Evolutionary conservation across 2,329 filamentous ascomycete genomes (phyloP).

Genomic region (Phoma herbarum): DNA sequence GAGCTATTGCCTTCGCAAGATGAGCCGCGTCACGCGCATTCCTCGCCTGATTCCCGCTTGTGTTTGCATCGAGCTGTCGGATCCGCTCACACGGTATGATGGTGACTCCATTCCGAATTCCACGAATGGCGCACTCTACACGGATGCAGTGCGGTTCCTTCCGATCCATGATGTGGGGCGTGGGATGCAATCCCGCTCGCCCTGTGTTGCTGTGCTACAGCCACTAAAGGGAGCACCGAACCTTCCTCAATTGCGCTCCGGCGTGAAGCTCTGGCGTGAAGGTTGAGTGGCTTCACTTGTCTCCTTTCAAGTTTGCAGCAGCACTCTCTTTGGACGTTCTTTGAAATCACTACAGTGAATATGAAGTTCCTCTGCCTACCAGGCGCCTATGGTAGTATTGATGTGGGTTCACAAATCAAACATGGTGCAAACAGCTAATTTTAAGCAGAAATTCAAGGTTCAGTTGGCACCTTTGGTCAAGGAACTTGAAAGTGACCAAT

Average conservation of each 20-base stretch:
- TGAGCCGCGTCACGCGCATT: constrained; percentile 5
- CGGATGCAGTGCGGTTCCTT: not conserved
- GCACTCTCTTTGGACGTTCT: not conserved
- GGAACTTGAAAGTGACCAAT: constrained; percentile 34
- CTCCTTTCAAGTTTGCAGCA: not conserved
- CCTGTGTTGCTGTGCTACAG: not conserved
- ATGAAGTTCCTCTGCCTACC: constrained; percentile 38
- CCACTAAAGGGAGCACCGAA: not conserved
- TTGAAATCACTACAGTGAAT: not conserved
- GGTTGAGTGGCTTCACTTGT: not conserved
- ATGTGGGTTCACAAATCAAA: constrained; percentile 22
- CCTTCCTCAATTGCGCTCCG: not conserved
- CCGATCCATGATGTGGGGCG: not conserved
- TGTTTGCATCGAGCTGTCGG: not conserved
- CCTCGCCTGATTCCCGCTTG: constrained; percentile 6
- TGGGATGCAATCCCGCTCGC: not conserved
- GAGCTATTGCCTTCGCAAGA: not conserved
- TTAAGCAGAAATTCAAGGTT: constrained; percentile 38
- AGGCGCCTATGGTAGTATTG: constrained; percentile 38
- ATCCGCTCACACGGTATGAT: not conserved
- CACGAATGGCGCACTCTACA: not conserved
- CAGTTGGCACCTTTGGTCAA: constrained; percentile 40
- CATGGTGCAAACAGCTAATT: not conserved
- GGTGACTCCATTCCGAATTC: constrained; percentile 3
- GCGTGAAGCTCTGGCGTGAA: not conserved